Evolutionary conservation across 225 moss, liverwort and hornwort genomes (phyloP).

Genomic region (Sphagnum contortum): DNA sequence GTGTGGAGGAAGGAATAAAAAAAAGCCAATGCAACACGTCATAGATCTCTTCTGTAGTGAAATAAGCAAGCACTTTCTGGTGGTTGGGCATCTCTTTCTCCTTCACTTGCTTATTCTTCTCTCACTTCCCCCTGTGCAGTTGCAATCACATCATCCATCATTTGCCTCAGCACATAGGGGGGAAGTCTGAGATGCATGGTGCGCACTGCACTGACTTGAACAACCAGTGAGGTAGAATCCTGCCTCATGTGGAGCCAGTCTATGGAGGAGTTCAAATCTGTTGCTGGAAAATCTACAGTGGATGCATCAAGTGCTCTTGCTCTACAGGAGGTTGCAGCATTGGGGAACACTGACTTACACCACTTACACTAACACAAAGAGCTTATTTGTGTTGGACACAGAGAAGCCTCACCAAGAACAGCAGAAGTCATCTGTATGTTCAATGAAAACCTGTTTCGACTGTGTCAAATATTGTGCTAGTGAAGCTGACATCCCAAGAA

Average conservation of each 20-base stretch:
- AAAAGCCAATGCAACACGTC: slow-evolving; percentile 18
- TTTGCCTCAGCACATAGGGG: not conserved
- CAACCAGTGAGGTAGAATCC: not conserved
- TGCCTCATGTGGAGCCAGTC: slow-evolving; percentile 1
- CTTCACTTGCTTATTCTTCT: slow-evolving; percentile 37
- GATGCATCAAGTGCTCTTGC: no score
- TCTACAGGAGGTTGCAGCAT: no score
- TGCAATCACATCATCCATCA: slow-evolving; percentile 11
- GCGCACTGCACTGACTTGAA: not conserved
- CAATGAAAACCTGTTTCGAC: no score
- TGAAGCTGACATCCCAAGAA: no score
- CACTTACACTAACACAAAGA: no score
- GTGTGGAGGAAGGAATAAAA: slow-evolving; percentile 15
- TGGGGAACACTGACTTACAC: no score
- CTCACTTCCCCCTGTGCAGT: slow-evolving; percentile 16
- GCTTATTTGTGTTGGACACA: no score
- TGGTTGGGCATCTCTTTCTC: slow-evolving; percentile 29
- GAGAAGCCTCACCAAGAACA: no score
- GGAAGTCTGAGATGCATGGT: slow-evolving; percentile 5
- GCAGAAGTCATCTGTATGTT: no score
- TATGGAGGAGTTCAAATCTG: slow-evolving; percentile 4
- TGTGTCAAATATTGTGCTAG: no score
- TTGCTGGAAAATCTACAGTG: not conserved
- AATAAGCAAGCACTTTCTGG: slow-evolving; percentile 36
- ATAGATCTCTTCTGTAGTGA: slow-evolving; percentile 24